Base-by-base conservation (phyloP, 2,329 filamentous ascomycete genomes). In the Venturia oleaginea region DNA sequence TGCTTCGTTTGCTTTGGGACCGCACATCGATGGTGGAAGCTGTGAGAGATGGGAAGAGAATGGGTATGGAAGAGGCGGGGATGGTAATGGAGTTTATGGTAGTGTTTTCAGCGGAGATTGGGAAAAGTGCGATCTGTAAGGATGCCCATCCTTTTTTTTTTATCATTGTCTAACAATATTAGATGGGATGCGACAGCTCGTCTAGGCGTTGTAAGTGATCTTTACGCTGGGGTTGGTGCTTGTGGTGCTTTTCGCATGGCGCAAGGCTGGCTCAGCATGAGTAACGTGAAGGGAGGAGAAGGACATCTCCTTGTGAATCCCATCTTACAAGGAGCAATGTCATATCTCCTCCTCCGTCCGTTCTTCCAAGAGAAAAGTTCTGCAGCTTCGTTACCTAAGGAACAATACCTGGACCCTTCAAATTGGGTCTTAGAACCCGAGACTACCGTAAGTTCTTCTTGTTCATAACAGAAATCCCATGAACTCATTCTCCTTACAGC, bases 261-360 rank as follows among this genome's bases (percentile, higher is more conserved):
- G 74, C 92, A 97, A 76, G 92, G 91, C 22, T 97, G 92, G 92
- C 75, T 97, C 62, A 84, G 84, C 66, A 87, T 97, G 82, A 91
- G 87, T 65, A 77, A 79, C n/a, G 88, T 86, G 0, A 85, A 81
- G 0, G 89, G 90, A 0, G 81, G 81, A 5, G 87, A 96, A 76
- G 92, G 92, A 0, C 94, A 92, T 0, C 76, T 97, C 62, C 81
- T 90, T 54, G 89, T 96, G 1, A 92, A 92, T 70, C 92, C 92
- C 0, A 79, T 95, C 62, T 76, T 94, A 57, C 83, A 83, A 67
- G 83, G 90, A 63, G 85, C 90, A 0, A 94, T 89, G 0, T 86
- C 89, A 0, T 97, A 97, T 71, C 83, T 86, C 54, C 81, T 97
- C 0, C 82, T 97, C 4, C 83, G 92, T 0, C 92, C 92, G 0